phyloP scores from a whole-genome alignment of 2,329 filamentous ascomycete genomes.

The Aureobasidium sp. region DNA sequence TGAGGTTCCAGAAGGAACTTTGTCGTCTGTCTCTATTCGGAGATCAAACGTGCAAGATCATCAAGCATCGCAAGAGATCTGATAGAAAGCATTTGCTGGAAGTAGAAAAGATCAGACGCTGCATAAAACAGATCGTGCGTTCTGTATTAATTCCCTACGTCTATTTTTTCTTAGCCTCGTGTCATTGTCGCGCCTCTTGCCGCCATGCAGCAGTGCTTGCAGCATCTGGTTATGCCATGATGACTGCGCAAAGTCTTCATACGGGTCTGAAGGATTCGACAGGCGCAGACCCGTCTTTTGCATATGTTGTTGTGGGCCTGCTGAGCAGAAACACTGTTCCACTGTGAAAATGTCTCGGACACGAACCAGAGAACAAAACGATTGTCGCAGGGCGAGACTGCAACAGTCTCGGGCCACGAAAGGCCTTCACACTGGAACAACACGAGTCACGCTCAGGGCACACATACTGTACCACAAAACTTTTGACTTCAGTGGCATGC shows the following conservation, averaged over 20 bases:
- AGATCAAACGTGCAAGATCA: too few species aligned
- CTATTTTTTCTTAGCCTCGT: neutral
- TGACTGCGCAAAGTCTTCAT: neutral
- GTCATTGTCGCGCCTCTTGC: neutral
- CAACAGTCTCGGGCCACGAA: neutral
- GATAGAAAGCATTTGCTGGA: neutral
- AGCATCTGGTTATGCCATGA: neutral
- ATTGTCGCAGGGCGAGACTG: slow-evolving; percentile 6
- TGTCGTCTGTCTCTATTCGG: neutral
- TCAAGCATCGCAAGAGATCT: neutral
- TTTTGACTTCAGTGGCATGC: neutral
- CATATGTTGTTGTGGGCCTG: neutral
- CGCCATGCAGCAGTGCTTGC: neutral
- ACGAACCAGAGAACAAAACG: neutral
- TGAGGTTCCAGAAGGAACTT: neutral
- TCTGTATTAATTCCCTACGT: neutral
- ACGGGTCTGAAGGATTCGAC: slow-evolving; percentile 8
- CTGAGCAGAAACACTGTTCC: neutral
- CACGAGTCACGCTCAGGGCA: slow-evolving; percentile 2
- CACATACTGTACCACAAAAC: neutral
- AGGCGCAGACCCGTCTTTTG: neutral
- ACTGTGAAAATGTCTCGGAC: slow-evolving; percentile 3
- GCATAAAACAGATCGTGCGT: neutral
- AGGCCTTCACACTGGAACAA: neutral
- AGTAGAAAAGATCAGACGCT: neutral